A percentile compares a stretch with the other conserved stretches of the same genome.
Conservation (phyloP, 306 rosid species). For the Prunus padus region DNA sequence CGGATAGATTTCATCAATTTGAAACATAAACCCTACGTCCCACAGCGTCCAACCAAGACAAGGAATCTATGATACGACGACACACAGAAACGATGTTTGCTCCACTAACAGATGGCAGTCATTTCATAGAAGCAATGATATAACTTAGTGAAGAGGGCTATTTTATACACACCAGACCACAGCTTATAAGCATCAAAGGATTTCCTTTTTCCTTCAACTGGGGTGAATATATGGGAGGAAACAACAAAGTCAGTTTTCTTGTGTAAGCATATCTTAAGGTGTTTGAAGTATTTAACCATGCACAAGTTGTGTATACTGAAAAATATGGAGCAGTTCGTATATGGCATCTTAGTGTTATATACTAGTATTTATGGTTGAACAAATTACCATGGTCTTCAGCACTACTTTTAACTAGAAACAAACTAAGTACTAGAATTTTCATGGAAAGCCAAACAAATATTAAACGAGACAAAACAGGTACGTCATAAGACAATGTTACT, state of each 20-base stretch:
- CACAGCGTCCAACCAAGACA: too few relatives aligned
- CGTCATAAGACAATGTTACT: neutral
- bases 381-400: too few relatives aligned
- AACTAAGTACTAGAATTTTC: neutral
- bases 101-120: neutral
- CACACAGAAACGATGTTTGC: neutral
- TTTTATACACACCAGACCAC: too few relatives aligned
- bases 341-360: too few relatives aligned
- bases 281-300: neutral
- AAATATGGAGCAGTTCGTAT: too few relatives aligned
- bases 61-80: neutral
- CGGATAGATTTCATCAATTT: neutral
- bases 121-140: neutral
- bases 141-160: neutral
- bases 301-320: neutral
- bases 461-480: neutral
- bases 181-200: too few relatives aligned
- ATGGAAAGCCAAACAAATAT: conserved; percentile 6
- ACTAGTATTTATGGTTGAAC: too few relatives aligned
- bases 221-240: neutral
- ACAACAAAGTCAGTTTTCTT: neutral
- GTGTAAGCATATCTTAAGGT: neutral
- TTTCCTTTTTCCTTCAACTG: neutral
- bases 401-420: too few relatives aligned
- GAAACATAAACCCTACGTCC: neutral